A percentile compares a stretch with the other conserved stretches of the same genome.
Evolutionary conservation across 1,284 basidiomycete genomes (phyloP).

Genomic region (Ustilago vetiveriae): DNA sequence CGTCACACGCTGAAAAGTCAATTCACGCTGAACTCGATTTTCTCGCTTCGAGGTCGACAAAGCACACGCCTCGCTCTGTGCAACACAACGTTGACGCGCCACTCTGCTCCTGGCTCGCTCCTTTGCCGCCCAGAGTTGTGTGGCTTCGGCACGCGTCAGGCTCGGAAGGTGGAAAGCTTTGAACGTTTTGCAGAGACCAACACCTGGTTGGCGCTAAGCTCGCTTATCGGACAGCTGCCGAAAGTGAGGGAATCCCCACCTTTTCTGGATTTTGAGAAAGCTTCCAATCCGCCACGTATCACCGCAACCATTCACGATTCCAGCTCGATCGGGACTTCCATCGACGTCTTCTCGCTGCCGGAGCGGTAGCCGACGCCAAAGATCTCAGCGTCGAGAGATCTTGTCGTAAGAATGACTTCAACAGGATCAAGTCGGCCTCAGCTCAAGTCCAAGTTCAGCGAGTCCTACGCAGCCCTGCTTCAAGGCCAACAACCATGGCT

Average conservation of each 20-base stretch:
- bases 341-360: not conserved
- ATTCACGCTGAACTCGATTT: not conserved
- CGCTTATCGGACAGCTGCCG: slow-evolving; percentile 14
- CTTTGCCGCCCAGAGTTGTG: too few relatives aligned
- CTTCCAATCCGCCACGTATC: too few relatives aligned
- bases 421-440: slow-evolving; percentile 33
- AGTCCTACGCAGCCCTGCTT: slow-evolving; percentile 49
- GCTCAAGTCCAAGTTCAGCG: slow-evolving; percentile 56
- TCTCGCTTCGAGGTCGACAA: not conserved
- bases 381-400: too few relatives aligned
- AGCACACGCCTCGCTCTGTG: too few relatives aligned
- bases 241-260: too few relatives aligned
- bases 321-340: too few relatives aligned
- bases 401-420: slow-evolving; percentile 18
- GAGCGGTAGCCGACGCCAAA: not conserved
- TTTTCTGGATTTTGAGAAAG: too few relatives aligned
- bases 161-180: not conserved
- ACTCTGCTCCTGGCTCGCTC: too few relatives aligned
- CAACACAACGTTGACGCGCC: too few relatives aligned
- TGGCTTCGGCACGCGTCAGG: slow-evolving; percentile 20
- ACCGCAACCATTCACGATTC: too few relatives aligned
- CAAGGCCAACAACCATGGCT: slow-evolving; percentile 59
- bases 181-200: slow-evolving; percentile 14
- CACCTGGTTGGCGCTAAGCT: slow-evolving; percentile 12
- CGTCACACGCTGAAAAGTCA: not conserved